These are phyloP conservation scores for Ophiobolus disseminans DNA, from an alignment of 2,329 filamentous ascomycete species.

Conservation along the genomic window DNA sequence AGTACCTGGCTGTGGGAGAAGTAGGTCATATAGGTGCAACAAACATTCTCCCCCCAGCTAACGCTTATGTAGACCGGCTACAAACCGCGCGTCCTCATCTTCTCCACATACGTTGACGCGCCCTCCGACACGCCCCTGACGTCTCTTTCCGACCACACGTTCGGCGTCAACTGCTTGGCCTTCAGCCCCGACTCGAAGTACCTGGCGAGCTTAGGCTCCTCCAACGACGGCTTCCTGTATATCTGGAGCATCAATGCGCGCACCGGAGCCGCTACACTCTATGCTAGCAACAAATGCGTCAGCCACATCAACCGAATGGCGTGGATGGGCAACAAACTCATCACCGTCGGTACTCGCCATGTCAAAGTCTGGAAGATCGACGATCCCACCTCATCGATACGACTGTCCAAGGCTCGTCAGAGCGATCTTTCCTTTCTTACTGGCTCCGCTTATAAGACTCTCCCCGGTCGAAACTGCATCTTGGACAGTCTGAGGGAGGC, in stretches of 20 bases:
- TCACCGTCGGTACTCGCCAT: slow-evolving; percentile 89
- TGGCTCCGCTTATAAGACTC: slow-evolving; percentile 62
- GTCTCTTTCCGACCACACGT: slow-evolving; percentile 86
- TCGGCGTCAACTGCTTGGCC: slow-evolving; percentile 84
- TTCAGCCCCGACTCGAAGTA: slow-evolving; percentile 89
- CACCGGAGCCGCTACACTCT: slow-evolving; percentile 77
- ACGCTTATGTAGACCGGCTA: slow-evolving; percentile 74
- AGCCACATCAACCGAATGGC: slow-evolving; percentile 84
- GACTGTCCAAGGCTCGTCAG: slow-evolving; percentile 49
- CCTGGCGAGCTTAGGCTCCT: slow-evolving; percentile 84
- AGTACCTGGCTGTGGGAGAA: slow-evolving; percentile 89
- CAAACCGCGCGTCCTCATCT: slow-evolving; percentile 87
- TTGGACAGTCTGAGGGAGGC: slow-evolving; percentile 82
- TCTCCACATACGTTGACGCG: slow-evolving; percentile 76
- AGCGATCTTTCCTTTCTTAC: slow-evolving; percentile 54
- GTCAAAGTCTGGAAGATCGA: slow-evolving; percentile 93
- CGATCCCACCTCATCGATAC: slow-evolving; percentile 62
- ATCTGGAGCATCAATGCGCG: slow-evolving; percentile 87
- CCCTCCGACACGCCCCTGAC: slow-evolving; percentile 83
- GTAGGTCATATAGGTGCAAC: slow-evolving; percentile 47
- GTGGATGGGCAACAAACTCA: slow-evolving; percentile 83
- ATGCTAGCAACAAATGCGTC: slow-evolving; percentile 92
- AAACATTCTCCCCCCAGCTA: slow-evolving; percentile 26
- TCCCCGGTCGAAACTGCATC: slow-evolving; percentile 86
- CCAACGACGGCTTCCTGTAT: slow-evolving; percentile 93